Evolutionary conservation across 1,284 basidiomycete species (phyloP).

Genomic region (Xerocomus minutiporus): DNA sequence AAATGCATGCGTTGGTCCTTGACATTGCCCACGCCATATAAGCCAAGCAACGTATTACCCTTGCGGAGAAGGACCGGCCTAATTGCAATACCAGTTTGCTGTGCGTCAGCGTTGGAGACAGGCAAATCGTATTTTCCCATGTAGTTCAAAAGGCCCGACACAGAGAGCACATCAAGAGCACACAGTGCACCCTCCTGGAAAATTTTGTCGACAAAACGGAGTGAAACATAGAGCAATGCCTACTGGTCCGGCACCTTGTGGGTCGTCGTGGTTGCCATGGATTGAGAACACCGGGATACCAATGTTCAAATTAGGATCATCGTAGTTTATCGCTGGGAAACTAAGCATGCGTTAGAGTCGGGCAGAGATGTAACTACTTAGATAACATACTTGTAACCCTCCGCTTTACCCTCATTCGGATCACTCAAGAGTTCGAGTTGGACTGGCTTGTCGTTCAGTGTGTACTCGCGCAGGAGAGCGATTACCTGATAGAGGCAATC

Average conservation of each 20-base stretch:
- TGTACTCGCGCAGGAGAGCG: constrained; percentile 87
- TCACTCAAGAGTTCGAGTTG: constrained; percentile 89
- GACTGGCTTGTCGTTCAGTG: constrained; percentile 83
- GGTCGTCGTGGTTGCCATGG: constrained; percentile 99
- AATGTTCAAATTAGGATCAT: constrained; percentile 94
- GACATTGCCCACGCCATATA: constrained; percentile 97
- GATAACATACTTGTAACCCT: constrained; percentile 74
- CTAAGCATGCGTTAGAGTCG: constrained; percentile 43
- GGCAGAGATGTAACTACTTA: neutral
- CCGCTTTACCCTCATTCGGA: constrained; percentile 82
- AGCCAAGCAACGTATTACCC: constrained; percentile 77
- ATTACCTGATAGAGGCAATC: constrained; percentile 87
- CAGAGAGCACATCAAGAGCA: constrained; percentile 91
- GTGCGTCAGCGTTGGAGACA: constrained; percentile 59
- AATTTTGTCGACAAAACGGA: neutral
- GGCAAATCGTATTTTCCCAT: constrained; percentile 88
- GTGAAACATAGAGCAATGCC: constrained; percentile 26
- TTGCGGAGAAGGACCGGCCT: constrained; percentile 88
- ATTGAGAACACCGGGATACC: constrained; percentile 97
- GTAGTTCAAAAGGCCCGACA: constrained; percentile 93
- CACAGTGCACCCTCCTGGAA: constrained; percentile 90
- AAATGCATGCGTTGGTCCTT: constrained; percentile 96
- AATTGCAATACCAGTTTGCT: constrained; percentile 77
- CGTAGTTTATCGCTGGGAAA: constrained; percentile 96
- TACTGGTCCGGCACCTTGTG: constrained; percentile 90